Evolutionary conservation across 2,329 filamentous ascomycete species (phyloP), one percentile per base, ranked within the genome.

Genomic region (Claviceps africana): DNA sequence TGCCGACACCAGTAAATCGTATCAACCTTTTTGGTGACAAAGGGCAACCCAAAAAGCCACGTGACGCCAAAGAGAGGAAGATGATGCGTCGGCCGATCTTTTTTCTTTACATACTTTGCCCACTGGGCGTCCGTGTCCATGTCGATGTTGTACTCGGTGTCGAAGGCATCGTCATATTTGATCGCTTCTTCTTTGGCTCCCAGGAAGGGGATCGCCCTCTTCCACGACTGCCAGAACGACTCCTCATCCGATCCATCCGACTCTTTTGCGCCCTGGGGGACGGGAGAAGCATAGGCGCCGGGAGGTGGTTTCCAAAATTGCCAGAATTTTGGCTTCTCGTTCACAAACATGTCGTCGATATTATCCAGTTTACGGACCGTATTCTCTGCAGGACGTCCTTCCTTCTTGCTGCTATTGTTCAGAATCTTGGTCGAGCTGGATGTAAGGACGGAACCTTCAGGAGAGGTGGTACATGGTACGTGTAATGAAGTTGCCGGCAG

Each of bases 1-100:
- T 83, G 81, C 3, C 93, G 86, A 59, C 88, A 94, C 72, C 90
- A 86, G 62, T 94, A 89, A 57, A 98, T 97, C 0, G 86, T 91
- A 64, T 98, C 93, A 1, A 96, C 90, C 67, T 97, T 96, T 65
- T 88, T 84, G 51, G 87, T 89, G 48, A 95, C 66, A 1, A 89
- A 69, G 5, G 86, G 88, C n/a, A 95, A 65, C 0, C 82, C 80
- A 2, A 85, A 85, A 65, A 95, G 81, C 84, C 86, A 96, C 0
- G 70, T 73, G 64, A 74, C 75, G 1, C 71, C 72, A 44, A 78
- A 79, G 0, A 68, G 68, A 0, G 88, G 81, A 10, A 96, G 70
- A 47, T 83, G 82, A 70, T 94, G 89, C 0, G 86, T 95, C 19
- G 91, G 88, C 39, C 93, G 83, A 55, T 96, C 82, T 53, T 86